Evolutionary conservation across 257 asterid species (phyloP), one percentile per base, ranked within the genome.

Genomic region (Lantana camara): DNA sequence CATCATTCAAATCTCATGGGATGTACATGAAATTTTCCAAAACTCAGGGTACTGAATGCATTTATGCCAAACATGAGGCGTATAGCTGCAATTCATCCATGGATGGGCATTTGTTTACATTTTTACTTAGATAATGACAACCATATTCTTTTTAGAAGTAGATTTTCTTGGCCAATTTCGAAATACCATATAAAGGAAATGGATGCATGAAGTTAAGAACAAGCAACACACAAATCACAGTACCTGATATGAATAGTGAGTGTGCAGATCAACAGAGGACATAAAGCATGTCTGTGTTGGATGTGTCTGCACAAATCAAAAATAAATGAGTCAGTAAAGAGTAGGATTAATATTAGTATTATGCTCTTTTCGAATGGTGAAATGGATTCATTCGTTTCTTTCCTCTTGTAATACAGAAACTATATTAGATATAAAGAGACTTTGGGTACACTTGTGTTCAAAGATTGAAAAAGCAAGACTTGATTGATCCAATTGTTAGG

Each of bases 161-260:
- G 1, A 27, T 27, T 38, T 38, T 38, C 14, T 8, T 38, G 12
- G 3, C 47, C 15, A 12, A 4, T 11, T 17, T 1, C 2, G 17
- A 3, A 41, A 1, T 41, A 41, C 47, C 16, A 41, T 11, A 6
- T n/a, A 20, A 34, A 57, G 15, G 19, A 16, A 1, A 14, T 16
- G 30, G 38, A 50, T 5, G 9, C 8, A 53, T 1, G 37, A 27
- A 27, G 32, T 27, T 59, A 44, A 57, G 46, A 7, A 1, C 22
- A 15, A 14, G 46, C 48, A 52, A 53, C 55, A 71, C 3, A 67
- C 22, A 6, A 2, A 16, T 19, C 44, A 52, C 29, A 37, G 55
- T 90, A 90, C 99, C 99, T 94, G 99, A 75, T 90, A 94, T 14
- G 99, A 94, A 67, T 94, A 94, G 79, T 94, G 99, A 47, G 99